phyloP scores from a whole-genome alignment of 2,329 filamentous ascomycete genomes.

The Tolypocladium paradoxum region DNA sequence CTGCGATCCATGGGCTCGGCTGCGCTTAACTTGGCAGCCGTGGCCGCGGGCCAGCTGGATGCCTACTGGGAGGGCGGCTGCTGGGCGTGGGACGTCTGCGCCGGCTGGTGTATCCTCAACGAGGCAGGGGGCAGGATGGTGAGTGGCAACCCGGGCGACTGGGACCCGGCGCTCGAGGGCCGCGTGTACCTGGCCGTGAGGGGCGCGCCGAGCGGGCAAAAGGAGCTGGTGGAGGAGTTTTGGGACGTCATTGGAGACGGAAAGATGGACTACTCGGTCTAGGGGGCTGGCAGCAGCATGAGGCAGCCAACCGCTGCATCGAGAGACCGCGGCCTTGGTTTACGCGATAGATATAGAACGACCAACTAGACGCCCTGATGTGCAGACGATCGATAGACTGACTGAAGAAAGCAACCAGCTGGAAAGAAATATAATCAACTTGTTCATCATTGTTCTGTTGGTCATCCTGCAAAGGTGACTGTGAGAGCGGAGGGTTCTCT shows the following conservation, averaged over 20 bases:
- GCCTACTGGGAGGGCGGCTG: conserved; percentile 76
- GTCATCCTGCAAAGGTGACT: too few species aligned
- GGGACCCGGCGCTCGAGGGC: conserved; percentile 50
- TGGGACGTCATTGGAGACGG: conserved; percentile 49
- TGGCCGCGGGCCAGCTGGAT: conserved; percentile 62
- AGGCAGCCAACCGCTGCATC: neutral
- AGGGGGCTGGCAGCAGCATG: neutral
- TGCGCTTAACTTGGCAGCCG: conserved; percentile 63
- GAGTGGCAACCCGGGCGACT: conserved; percentile 62
- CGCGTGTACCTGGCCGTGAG: conserved; percentile 53
- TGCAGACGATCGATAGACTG: neutral
- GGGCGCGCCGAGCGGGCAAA: conserved; percentile 47
- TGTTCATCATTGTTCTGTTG: too few species aligned
- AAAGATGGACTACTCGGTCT: conserved; percentile 35
- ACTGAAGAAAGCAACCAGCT: too few species aligned
- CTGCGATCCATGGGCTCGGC: conserved; percentile 62
- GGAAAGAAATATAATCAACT: too few species aligned
- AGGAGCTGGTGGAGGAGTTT: conserved; percentile 52
- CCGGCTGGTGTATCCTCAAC: conserved; percentile 64
- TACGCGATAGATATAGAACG: neutral
- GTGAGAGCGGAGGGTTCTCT: too few species aligned
- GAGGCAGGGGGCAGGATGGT: conserved; percentile 68
- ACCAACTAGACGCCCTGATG: neutral
- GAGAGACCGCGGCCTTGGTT: neutral
- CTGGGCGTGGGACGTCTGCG: conserved; percentile 80